Conservation (phyloP, 83 land plant genomes). For the Isoetes engelmannii region DNA sequence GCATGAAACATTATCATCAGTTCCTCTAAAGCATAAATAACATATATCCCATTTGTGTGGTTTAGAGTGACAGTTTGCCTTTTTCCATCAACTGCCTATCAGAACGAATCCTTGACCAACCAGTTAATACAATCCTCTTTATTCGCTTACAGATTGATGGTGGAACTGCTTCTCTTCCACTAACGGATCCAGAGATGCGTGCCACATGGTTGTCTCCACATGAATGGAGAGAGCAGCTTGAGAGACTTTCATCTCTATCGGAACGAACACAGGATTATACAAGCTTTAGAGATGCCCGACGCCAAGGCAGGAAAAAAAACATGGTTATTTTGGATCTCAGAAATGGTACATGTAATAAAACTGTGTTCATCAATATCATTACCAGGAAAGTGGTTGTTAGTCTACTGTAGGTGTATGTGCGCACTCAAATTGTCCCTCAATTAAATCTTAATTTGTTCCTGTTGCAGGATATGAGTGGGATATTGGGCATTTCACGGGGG, state of each 20-base stretch:
- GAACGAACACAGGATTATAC: no score
- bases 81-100: no score
- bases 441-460: background rate
- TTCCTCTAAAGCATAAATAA: no score
- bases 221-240: slow-evolving; percentile 61
- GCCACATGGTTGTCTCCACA: slow-evolving; percentile 59
- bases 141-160: slow-evolving; percentile 51
- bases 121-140: no score
- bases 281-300: no score
- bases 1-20: no score
- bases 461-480: slow-evolving; percentile 88
- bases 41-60: no score
- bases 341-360: slow-evolving; percentile 51
- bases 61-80: no score
- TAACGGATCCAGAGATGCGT: slow-evolving; percentile 59
- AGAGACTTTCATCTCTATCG: background rate
- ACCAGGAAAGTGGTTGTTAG: no score
- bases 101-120: no score
- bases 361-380: background rate
- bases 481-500: slow-evolving; percentile 78
- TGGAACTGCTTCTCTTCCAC: slow-evolving; percentile 58
- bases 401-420: no score
- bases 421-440: no score
- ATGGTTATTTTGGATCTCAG: slow-evolving; percentile 66
- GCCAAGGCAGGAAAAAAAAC: slow-evolving; percentile 9